Evolutionary conservation across 2,329 filamentous ascomycete genomes (phyloP).

Genomic region (Nemania sp.): DNA sequence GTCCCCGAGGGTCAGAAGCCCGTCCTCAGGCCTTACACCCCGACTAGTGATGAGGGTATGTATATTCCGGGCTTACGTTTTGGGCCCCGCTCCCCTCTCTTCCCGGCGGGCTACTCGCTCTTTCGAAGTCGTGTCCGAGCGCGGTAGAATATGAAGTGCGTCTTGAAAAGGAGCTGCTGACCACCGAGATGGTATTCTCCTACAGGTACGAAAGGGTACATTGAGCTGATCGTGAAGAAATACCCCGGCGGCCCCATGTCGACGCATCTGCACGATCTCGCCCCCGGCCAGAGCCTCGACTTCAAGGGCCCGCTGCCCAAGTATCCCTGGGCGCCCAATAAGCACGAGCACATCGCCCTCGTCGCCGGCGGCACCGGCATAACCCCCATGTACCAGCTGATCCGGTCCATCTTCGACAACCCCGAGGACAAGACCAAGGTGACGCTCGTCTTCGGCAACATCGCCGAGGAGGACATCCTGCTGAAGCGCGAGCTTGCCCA

Average conservation of each 20-base stretch:
- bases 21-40: constrained; percentile 90
- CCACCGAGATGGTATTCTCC: not conserved
- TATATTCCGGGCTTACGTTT: no score
- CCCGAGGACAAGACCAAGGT: constrained; percentile 97
- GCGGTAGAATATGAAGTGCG: not conserved
- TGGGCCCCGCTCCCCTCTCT: not conserved
- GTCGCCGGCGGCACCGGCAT: constrained; percentile 97
- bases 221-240: constrained; percentile 90
- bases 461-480: constrained; percentile 87
- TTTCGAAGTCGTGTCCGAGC: not conserved
- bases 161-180: constrained; percentile 9
- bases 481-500: constrained; percentile 82
- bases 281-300: constrained; percentile 78
- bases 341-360: constrained; percentile 85
- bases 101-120: not conserved
- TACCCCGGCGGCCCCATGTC: constrained; percentile 94
- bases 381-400: constrained; percentile 96
- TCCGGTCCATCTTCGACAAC: constrained; percentile 92
- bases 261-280: constrained; percentile 81
- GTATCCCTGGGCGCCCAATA: constrained; percentile 87
- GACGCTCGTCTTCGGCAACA: constrained; percentile 90
- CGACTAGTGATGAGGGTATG: constrained; percentile 81
- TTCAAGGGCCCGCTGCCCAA: constrained; percentile 97
- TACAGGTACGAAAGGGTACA: constrained; percentile 72
- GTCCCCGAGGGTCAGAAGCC: constrained; percentile 86